Base-by-base conservation (phyloP, 2,329 filamentous ascomycete genomes). In the Ophiostoma novo-ulmi region DNA sequence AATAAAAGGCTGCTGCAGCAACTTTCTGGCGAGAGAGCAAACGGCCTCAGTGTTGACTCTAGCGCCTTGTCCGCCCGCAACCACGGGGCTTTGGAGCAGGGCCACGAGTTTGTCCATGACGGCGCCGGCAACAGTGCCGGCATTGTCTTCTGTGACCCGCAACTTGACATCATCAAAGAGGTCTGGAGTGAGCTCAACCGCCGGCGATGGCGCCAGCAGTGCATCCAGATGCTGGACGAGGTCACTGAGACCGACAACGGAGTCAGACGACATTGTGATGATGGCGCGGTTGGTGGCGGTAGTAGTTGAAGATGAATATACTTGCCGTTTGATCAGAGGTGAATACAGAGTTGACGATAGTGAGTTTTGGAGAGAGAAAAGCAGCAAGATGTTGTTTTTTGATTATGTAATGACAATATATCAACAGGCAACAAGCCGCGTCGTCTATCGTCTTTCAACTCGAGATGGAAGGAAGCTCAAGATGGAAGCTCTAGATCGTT, bases 111-210 rank as follows among this genome's bases (percentile, higher is more conserved):
- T 82, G 13, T 85, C 85, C 41, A 89, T 83, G 31, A 89, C 79
- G 1, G 78, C 81, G 26, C 83, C 82, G 35, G 87, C 82, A 10
- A 89, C 78, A 3, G 82, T 79, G 0, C 81, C 81, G 44, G 82
- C 85, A 75, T 87, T 88, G 73, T 77, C 77, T 63, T 86, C 85
- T 86, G 81, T 88, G 20, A 89, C 79, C 75, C 88, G 86, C 4
- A 88, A 81, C 74, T 86, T 83, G 64, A 89, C 83, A 75, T 87
- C 79, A 75, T 89, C 87, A 71, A 89, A 85, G 1, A 89, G 79
- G 74, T 83, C 84, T 13, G 79, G 78, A 72, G 84, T 78, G 48
- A 86, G 78, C 0, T 79, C 76, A 1, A 64, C 36, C 0, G 67
- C 7, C 81, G 67, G 22, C 22, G 55, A 76, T 0, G 22, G 83